Conservation (phyloP, 495 filamentous ascomycete species). For the Melanomma pulvis-pyrius region DNA sequence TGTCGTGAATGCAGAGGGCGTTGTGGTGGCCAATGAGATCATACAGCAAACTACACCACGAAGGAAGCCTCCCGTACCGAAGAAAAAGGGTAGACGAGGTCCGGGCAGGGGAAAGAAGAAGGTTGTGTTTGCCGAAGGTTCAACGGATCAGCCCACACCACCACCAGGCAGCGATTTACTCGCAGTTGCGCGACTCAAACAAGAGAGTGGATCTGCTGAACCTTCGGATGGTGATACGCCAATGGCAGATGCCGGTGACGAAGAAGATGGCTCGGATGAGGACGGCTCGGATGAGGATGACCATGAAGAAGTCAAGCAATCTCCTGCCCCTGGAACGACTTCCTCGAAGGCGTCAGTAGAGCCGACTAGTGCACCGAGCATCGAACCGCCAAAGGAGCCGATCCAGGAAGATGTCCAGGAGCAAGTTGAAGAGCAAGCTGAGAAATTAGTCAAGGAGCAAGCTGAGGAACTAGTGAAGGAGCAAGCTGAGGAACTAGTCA, state of each 20-base stretch:
- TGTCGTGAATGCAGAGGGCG: slow-evolving; percentile 62
- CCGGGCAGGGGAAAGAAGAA: slow-evolving; percentile 47
- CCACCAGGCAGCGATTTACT: slow-evolving; percentile 32
- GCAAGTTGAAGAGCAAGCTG: background rate
- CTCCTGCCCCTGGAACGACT: slow-evolving; percentile 10
- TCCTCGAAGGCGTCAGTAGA: slow-evolving; percentile 1
- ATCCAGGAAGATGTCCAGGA: background rate
- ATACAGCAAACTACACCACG: slow-evolving; percentile 52
- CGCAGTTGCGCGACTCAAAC: slow-evolving; percentile 26
- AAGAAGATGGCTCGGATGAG: slow-evolving; percentile 38
- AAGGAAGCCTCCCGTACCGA: slow-evolving; percentile 69
- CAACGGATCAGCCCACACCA: slow-evolving; percentile 18
- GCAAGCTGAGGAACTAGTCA: no score
- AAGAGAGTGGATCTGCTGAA: slow-evolving; percentile 36
- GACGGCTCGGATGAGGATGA: slow-evolving; percentile 40
- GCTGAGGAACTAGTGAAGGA: no score
- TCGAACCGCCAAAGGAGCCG: background rate
- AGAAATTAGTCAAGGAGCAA: no score
- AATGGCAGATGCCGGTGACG: slow-evolving; percentile 41
- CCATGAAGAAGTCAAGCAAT: slow-evolving; percentile 13
- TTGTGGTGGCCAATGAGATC: slow-evolving; percentile 60
- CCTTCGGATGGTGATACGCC: slow-evolving; percentile 41
- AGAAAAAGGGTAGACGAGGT: slow-evolving; percentile 43
- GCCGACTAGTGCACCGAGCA: background rate
- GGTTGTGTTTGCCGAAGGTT: slow-evolving; percentile 42